A percentile compares a stretch with the other conserved stretches of the same genome.
Conservation (phyloP, 2,329 filamentous ascomycete species). For the Nemania serpens region DNA sequence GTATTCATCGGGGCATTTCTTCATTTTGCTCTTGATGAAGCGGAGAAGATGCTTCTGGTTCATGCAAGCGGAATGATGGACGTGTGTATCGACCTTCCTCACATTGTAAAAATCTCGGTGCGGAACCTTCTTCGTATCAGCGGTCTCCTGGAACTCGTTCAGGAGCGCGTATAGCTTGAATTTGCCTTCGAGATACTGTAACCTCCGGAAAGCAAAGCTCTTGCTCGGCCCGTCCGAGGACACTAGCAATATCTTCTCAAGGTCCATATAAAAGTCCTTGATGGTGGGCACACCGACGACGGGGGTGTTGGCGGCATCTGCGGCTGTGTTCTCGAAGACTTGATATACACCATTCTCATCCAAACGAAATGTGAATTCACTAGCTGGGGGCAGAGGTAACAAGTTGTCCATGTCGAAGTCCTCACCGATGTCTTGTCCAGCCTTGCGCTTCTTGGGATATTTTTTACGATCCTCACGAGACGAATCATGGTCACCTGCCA, state of each 20-base stretch:
- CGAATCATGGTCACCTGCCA: slow-evolving; percentile 38
- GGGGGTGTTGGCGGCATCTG: slow-evolving; percentile 66
- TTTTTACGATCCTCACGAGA: slow-evolving; percentile 47
- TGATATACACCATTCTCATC: slow-evolving; percentile 90
- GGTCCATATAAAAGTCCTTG: slow-evolving; percentile 92
- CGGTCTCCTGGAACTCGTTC: slow-evolving; percentile 97
- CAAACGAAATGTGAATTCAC: slow-evolving; percentile 75
- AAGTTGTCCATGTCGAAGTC: slow-evolving; percentile 86
- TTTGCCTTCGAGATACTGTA: slow-evolving; percentile 95
- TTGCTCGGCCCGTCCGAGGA: slow-evolving; percentile 96
- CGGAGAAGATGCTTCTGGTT: slow-evolving; percentile 98
- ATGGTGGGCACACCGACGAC: slow-evolving; percentile 87
- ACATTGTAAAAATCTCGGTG: slow-evolving; percentile 99
- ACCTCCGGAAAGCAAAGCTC: slow-evolving; percentile 91
- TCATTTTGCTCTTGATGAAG: slow-evolving; percentile 99
- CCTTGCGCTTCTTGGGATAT: slow-evolving; percentile 71
- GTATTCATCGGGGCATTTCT: slow-evolving; percentile 92
- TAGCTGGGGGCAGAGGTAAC: slow-evolving; percentile 71
- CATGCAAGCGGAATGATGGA: slow-evolving; percentile 99
- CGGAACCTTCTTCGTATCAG: slow-evolving; percentile 95
- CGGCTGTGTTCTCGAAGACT: slow-evolving; percentile 75
- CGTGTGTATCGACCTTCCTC: slow-evolving; percentile 97
- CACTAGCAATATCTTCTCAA: slow-evolving; percentile 84
- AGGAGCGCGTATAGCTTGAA: slow-evolving; percentile 92
- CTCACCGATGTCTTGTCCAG: slow-evolving; percentile 86